Conservation (phyloP, 345 rosid genomes). For the Citrus hindsii region DNA sequence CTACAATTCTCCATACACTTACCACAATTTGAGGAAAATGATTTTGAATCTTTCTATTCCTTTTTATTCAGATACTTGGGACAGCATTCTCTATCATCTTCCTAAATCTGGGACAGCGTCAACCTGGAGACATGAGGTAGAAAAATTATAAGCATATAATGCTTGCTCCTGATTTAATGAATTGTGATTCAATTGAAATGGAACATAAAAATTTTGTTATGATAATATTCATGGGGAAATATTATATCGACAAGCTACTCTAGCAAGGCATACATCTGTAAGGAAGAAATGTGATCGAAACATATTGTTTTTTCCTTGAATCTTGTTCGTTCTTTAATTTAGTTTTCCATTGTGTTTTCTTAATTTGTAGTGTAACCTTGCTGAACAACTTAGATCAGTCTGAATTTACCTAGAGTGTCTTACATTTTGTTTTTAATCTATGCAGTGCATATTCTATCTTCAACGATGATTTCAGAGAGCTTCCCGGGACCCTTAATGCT, state of each 20-base stretch:
- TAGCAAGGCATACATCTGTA: not conserved
- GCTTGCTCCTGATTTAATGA: not conserved
- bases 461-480: constrained; percentile 90
- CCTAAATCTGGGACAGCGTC: constrained; percentile 75
- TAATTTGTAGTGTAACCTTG: not conserved
- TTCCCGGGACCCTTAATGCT: constrained; percentile 86
- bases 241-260: not conserved
- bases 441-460: constrained; percentile 88
- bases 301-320: not conserved
- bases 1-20: not conserved
- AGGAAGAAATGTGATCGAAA: not conserved
- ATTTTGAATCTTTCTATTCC: not conserved
- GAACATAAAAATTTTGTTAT: not conserved
- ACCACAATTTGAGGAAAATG: not conserved
- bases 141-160: not conserved
- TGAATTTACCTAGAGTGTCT: not conserved
- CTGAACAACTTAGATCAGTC: not conserved
- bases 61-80: constrained; percentile 57
- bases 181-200: not conserved
- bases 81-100: constrained; percentile 77
- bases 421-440: not conserved
- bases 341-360: not conserved
- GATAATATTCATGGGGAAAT: not conserved
- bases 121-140: constrained; percentile 88
- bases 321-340: not conserved